These are phyloP conservation scores for Wickerhamiella slavikovae DNA, from an alignment of 805 yeast genomes.

Conservation along the genomic window DNA sequence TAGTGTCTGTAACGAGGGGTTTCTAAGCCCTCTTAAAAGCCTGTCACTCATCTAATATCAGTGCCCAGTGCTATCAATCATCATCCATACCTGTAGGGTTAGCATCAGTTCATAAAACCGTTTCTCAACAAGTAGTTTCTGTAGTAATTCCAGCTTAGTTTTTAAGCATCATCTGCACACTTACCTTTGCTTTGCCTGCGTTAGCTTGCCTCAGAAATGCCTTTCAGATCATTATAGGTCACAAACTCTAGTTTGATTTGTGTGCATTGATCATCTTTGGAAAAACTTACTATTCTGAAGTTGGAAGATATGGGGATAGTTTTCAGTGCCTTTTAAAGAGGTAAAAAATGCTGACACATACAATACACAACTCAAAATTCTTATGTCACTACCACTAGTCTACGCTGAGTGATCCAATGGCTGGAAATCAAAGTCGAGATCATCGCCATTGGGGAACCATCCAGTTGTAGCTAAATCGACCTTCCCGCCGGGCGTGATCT, in stretches of 20 bases:
- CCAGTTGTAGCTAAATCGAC: constrained; percentile 31
- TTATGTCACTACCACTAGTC: too few relatives aligned
- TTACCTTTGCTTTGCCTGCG: constrained; percentile 6
- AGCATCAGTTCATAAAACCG: constrained; percentile 23
- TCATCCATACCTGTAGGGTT: constrained; percentile 25
- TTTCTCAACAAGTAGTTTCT: constrained; percentile 68
- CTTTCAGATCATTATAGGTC: constrained; percentile 32
- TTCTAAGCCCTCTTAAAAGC: constrained; percentile 95
- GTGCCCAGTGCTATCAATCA: constrained; percentile 99
- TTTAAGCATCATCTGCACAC: constrained; percentile 26
- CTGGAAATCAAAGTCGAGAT: background rate
- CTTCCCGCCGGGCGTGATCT: constrained; percentile 14
- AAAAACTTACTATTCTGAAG: constrained; percentile 1
- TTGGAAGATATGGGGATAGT: too few relatives aligned
- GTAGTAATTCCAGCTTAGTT: constrained; percentile 99
- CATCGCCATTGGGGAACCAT: constrained; percentile 37
- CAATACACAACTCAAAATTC: too few relatives aligned
- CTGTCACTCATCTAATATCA: constrained; percentile 81
- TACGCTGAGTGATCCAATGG: background rate
- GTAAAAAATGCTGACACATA: too few relatives aligned
- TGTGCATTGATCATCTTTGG: constrained; percentile 27
- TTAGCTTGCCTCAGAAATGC: constrained; percentile 11
- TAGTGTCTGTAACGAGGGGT: constrained; percentile 72
- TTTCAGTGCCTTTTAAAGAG: too few relatives aligned
- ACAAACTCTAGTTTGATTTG: constrained; percentile 49